Evolutionary conservation across 2,329 filamentous ascomycete species (phyloP), one percentile per base, ranked within the genome.

Genomic region (Pseudogymnoascus sp.): DNA sequence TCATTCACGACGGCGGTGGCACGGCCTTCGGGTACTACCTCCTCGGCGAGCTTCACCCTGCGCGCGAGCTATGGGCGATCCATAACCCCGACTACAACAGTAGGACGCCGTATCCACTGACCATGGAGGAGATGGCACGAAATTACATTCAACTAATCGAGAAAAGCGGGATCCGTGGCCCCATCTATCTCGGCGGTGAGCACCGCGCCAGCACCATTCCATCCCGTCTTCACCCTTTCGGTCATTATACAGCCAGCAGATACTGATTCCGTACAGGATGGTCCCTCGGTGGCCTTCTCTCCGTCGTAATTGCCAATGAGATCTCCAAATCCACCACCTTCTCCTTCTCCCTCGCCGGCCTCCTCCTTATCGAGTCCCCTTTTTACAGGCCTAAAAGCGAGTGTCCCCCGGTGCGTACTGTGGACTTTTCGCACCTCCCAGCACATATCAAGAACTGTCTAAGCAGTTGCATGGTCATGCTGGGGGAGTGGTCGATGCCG

Each of bases 41-140:
- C 10, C 16, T 60, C n/a, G 59, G 16, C 14, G 59, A 60, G 35
- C 59, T 60, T 14, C 33, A 14, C 22, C 46, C 46, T 19, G 28
- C 50, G 28, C 59, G 59, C n/a, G 59, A 60, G 33, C 22, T 60
- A 43, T 60, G 59, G 59, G 59, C 59, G 59, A 41, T 60, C 33
- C 16, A 22, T 22, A 41, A 60, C 11, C 59, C 59, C 26, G 16
- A 60, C 59, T 41, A 24, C 59, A 5, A 43, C 10, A 12, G 38
- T 26, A 31, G 11, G 10, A 43, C 1, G 33, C 59, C 38, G 22
- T 60, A 43, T 38, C 22, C 22, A 22, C 11, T 26, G 22, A 43
- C 22, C 2, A 60, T 60, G 59, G 28, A 60, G 14, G 33, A 60
- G 33, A 60, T 60, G 28, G 59, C 59, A 24, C 50, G 16, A 19